Evolutionary conservation across 345 rosid species (phyloP), one percentile per base, ranked within the genome.

Genomic region (Eucalyptus camaldulensis): DNA sequence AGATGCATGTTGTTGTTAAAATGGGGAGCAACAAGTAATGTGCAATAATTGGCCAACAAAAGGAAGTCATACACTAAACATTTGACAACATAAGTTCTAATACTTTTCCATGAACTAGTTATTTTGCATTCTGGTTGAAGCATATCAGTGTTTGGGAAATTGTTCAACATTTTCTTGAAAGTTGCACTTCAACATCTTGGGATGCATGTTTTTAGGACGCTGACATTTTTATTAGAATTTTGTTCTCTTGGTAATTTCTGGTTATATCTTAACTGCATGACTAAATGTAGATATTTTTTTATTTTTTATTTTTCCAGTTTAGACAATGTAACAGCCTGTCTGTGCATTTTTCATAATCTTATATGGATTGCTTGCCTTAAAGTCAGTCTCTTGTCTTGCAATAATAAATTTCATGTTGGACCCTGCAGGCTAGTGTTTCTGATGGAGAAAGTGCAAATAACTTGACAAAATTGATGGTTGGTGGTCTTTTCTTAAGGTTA

Each of bases 401-500:
- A 92, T 86, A 58, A 86, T 80, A 43, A 58, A 89, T 29, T 88
- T 51, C 83, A 87, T 85, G 89, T 86, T 93, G 87, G 29, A 87
- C 80, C 67, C 85, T 92, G 88, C 97, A 98, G 99, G 96, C 99
- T 80, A 96, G 97, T 94, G 97, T 96, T 93, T 94, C 97, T 49
- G 97, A 96, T 89, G 99, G 99, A 89, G 97, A 96, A 90, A 91
- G 56, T 88, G 94, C 96, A 81, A 96, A 93, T 88, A 93, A 94
- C 90, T 94, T 97, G 96, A 96, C 99, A 27, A 97, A 91, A 90
- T 92, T 97, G 90, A 88, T 92, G 93, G 89, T 98, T 83, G 95
- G 96, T 88, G 99, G 99, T 69, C 89, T 97, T 58, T 98, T 98
- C 93, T 92, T 98, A 90, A 97, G 99, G 99, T 90, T 91, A 56